Evolutionary conservation across 2,329 filamentous ascomycete species (phyloP), one percentile per base, ranked within the genome.

Genomic region (Cladosporium oxysporum): DNA sequence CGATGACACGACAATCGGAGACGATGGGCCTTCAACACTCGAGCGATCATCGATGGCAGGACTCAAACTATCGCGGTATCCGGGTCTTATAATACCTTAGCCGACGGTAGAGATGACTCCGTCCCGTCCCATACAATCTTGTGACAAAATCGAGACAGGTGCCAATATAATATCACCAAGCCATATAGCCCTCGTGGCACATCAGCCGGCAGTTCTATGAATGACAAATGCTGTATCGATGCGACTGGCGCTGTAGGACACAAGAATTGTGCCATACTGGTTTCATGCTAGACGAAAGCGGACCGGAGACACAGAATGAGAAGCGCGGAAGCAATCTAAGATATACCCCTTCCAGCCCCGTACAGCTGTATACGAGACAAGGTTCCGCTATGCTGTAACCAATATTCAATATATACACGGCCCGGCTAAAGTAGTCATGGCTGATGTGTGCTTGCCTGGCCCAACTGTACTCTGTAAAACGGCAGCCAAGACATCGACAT

Each of bases 301-400:
- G 37, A 49, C 3, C 58, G 58, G 58, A 49, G 37, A 49, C 26
- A 23, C n/a, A 16, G 7, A 28, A n/a, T 4, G 26, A 28, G 18
- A 33, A 60, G 41, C 28, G 41, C 58, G 58, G 58, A 60, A 60
- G 37, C 26, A 49, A n/a, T 60, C 8, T 49, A 50, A 4, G 21
- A 8, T 49, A 12, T 16, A 0, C 21, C 28, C 33, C 18, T 41
- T 58, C 14, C 12, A 16, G 37, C 58, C 47, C 58, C 58, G 58
- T 49, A 33, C 58, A 60, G 58, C 58, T 60, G 47, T 60, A 60
- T 60, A 49, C 58, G 28, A 49, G 47, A 60, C 37, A 60, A 7
- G 10, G 10, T 41, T 50, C 58, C 58, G 58, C 58, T 21, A 29
- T 60, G 29, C 41, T 60, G 58, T 33, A 49, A 29, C 26, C 16